Base-by-base conservation (phyloP, 2,329 filamentous ascomycete genomes). In the Diaporthe sp. region DNA sequence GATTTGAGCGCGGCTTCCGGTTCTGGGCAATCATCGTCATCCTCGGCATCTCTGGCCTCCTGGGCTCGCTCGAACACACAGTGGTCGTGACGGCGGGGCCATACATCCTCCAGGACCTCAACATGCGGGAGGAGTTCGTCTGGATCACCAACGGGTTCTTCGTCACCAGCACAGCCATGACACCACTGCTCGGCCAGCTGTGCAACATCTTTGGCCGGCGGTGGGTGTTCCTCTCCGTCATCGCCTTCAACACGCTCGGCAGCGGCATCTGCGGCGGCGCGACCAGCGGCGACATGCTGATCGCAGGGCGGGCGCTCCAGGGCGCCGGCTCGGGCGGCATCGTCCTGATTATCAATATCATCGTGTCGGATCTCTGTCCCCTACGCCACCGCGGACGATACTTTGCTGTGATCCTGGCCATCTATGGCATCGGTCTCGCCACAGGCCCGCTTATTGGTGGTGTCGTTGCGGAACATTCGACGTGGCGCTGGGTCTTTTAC, bases 151-250 rank as follows among this genome's bases (percentile, higher is more conserved):
- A 73, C 47, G 42, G n/a, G 0, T 72, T 35, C 17, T 27, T 72
- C 44, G 1, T 73, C 30, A 83, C 84, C 0, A 39, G 44, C 37
- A 30, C 44, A 13, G 39, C 39, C 44, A 30, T 68, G 39, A n/a
- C 44, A 9, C 86, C 86, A 0, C 72, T 86, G 0, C 85, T 83
- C 69, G 85, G 84, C 2, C 85, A 87, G 75, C 70, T 85, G 0
- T 80, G 82, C 6, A 82, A 87, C 70, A 81, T 87, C 25, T 88
- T 84, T 74, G 86, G 87, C 7, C 80, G 87, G 3, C 81, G 84
- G 55, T 82, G 78, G 70, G 74, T 81, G 3, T 78, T 81, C 12
- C 77, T 86, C 0, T 56, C 77, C 10, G 76, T 83, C 2, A 81
- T 86, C 5, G 78, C 77, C 88, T 88, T 63, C 35, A 25, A 44